Evolutionary conservation across 2,329 filamentous ascomycete genomes (phyloP), one percentile per base, ranked within the genome.

Genomic region (Davidsoniella neocaledoniae): DNA sequence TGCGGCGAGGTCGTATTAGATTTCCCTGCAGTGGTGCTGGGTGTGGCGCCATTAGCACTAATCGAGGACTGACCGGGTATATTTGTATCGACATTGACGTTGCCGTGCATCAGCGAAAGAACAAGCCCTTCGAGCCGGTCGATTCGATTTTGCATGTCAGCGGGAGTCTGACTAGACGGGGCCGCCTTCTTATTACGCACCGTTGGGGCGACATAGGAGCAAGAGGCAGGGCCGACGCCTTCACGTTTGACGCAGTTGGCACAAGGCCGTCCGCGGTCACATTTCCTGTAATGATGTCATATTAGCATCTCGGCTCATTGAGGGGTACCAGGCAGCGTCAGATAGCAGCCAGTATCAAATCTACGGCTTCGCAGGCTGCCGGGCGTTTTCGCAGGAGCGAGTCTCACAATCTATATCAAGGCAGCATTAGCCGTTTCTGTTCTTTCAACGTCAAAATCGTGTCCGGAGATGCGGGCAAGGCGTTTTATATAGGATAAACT

Each of bases 101-200:
- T 86, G 63, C 85, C 88, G 60, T 90, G 90, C 90, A 96, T 95
- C 61, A 96, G 66, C 25, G 86, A 93, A 56, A 96, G 67, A 54
- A 96, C 90, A 63, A 96, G 69, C 58, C 85, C 83, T 72, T 96
- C 90, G 56, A 96, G 73, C 58, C 90, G 79, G 69, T 96, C 88
- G 67, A 96, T 96, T 63, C 91, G 83, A 62, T 93, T 94, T 68
- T 96, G 90, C 90, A 96, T 95, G 65, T 95, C 90, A 72, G 94
- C 88, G 46, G 90, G 86, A 57, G 65, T 72, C 66, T 58, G 72
- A 65, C 53, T 63, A 73, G 71, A 66, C 76, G 66, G 67, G 64
- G 81, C 76, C 60, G 69, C 79, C 72, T 86, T 93, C 66, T 86
- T 91, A 57, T 47, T 48, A n/a, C 86, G 76, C 48, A 68, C 69